phyloP scores from a whole-genome alignment of 179 eudicot species.

The Actinidia arguta region DNA sequence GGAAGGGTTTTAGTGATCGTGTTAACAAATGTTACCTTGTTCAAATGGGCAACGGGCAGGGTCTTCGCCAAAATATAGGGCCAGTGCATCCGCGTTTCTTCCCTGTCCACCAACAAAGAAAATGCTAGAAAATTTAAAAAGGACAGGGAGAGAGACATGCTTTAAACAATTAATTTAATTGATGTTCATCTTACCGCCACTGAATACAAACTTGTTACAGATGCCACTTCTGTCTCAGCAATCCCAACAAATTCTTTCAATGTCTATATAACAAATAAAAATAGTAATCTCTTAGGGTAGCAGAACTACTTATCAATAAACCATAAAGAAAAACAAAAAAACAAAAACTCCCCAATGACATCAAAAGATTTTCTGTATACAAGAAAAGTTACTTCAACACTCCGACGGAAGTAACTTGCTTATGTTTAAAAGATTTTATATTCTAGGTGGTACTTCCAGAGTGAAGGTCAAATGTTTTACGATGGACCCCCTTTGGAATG shows the following conservation, averaged over 20 bases:
- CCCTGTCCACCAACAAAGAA: constrained; percentile 65
- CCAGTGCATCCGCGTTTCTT: constrained; percentile 86
- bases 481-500: neutral
- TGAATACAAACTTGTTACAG: constrained; percentile 69
- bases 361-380: constrained; percentile 4
- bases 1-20: neutral
- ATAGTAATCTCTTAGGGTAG: neutral
- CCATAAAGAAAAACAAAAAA: neutral
- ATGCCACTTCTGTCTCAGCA: constrained; percentile 74
- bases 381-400: neutral
- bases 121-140: constrained; percentile 4
- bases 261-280: constrained; percentile 45
- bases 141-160: constrained; percentile 3
- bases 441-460: neutral
- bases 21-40: constrained; percentile 72
- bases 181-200: constrained; percentile 57
- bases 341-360: neutral
- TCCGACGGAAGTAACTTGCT: neutral
- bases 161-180: neutral
- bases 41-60: constrained; percentile 92
- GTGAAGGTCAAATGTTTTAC: neutral
- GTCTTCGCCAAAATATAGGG: constrained; percentile 89
- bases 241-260: constrained; percentile 59
- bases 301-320: neutral
- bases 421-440: neutral